Evolutionary conservation across 495 filamentous ascomycete species (phyloP).

Genomic region (Bombardia bombarda): DNA sequence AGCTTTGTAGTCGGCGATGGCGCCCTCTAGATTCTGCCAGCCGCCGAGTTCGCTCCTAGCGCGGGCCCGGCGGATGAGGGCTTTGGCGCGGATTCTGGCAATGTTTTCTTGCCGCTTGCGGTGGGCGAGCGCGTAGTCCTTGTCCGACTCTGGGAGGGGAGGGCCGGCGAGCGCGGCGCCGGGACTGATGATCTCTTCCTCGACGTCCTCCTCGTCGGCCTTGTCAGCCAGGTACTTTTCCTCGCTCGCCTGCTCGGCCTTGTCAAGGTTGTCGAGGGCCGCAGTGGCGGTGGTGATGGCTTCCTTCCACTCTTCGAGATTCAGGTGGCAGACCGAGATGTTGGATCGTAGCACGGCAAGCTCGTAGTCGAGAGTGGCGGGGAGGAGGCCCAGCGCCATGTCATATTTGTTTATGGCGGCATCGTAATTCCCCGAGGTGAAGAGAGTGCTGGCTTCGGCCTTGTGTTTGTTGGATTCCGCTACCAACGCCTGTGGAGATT

Average conservation of each 20-base stretch:
- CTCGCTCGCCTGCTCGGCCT: slow-evolving; percentile 33
- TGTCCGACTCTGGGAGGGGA: slow-evolving; percentile 30
- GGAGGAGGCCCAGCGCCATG: slow-evolving; percentile 71
- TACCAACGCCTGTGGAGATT: slow-evolving; percentile 49
- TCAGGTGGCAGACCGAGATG: slow-evolving; percentile 83
- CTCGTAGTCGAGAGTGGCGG: slow-evolving; percentile 85
- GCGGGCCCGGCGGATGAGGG: slow-evolving; percentile 75
- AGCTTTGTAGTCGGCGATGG: slow-evolving; percentile 65
- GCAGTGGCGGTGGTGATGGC: slow-evolving; percentile 65
- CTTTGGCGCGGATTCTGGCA: slow-evolving; percentile 72
- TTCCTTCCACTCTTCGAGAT: slow-evolving; percentile 79
- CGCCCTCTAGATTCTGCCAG: slow-evolving; percentile 77
- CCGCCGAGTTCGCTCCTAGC: slow-evolving; percentile 61
- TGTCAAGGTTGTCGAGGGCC: slow-evolving; percentile 64
- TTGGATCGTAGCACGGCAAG: slow-evolving; percentile 82
- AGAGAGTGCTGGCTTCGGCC: slow-evolving; percentile 68
- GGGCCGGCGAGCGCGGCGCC: slow-evolving; percentile 41
- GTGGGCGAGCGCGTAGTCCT: slow-evolving; percentile 15
- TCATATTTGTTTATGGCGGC: slow-evolving; percentile 88
- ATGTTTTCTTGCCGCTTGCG: slow-evolving; percentile 50
- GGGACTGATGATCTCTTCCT: slow-evolving; percentile 48
- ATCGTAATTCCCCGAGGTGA: slow-evolving; percentile 61
- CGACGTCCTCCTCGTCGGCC: slow-evolving; percentile 43
- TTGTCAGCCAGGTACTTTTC: slow-evolving; percentile 10
- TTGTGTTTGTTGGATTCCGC: slow-evolving; percentile 69